Evolutionary conservation across 768 basidiomycete species (phyloP).

Genomic region (Brasilioporus rufonigricans): DNA sequence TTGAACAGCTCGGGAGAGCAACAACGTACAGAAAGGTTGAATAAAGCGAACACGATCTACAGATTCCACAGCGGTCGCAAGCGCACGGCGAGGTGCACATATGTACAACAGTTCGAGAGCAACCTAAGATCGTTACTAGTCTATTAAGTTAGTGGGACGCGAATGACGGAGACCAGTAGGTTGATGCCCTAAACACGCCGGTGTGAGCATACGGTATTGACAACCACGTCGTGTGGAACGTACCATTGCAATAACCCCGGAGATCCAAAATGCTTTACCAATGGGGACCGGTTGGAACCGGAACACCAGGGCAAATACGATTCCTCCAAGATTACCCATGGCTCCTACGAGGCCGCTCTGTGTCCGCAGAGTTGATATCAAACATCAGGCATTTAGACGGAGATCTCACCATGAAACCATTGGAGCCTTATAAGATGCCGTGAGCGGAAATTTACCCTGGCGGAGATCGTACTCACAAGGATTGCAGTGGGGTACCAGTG

Average conservation of each 20-base stretch:
- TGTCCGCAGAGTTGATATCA: background rate
- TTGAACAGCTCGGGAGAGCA: background rate
- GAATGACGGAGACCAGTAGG: slow-evolving; percentile 3
- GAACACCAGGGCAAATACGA: slow-evolving; percentile 44
- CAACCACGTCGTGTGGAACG: background rate
- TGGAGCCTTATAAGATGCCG: background rate
- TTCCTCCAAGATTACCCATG: slow-evolving; percentile 43
- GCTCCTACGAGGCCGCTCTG: slow-evolving; percentile 40
- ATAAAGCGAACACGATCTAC: background rate
- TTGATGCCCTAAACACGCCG: slow-evolving; percentile 2
- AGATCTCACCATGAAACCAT: slow-evolving; percentile 30
- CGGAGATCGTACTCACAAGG: background rate
- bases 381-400: background rate
- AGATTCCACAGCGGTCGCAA: background rate
- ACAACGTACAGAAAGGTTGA: background rate
- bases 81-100: background rate
- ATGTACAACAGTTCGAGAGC: background rate
- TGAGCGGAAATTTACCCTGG: background rate
- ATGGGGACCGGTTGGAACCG: slow-evolving; percentile 2
- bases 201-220: background rate
- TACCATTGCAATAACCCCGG: slow-evolving; percentile 41
- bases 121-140: background rate
- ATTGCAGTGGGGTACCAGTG: slow-evolving; percentile 6
- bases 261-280: slow-evolving; percentile 39
- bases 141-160: slow-evolving; percentile 8